phyloP scores from a whole-genome alignment of 768 basidiomycete species.

The Boletus insuetus region DNA sequence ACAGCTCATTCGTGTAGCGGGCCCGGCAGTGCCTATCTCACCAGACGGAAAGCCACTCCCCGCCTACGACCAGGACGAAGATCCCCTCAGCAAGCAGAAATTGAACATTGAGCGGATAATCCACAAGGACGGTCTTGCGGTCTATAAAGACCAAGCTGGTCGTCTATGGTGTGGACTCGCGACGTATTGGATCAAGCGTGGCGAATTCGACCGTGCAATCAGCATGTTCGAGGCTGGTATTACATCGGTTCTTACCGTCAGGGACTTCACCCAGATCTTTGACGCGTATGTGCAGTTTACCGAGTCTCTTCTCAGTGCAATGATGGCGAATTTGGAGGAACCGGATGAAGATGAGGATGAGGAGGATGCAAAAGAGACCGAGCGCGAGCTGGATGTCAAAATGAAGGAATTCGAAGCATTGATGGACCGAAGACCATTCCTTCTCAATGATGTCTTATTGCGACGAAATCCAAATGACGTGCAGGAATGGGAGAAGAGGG shows the following conservation, averaged over 20 bases:
- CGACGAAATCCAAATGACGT: constrained; percentile 96
- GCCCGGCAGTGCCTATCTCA: constrained; percentile 54
- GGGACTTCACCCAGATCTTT: constrained; percentile 98
- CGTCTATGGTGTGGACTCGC: constrained; percentile 94
- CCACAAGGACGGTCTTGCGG: constrained; percentile 75
- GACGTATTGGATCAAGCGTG: constrained; percentile 98
- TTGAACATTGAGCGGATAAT: constrained; percentile 89
- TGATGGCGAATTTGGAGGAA: constrained; percentile 84
- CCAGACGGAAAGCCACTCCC: constrained; percentile 48
- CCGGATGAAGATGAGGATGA: constrained; percentile 78
- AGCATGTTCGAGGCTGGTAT: constrained; percentile 87
- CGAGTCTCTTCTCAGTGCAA: constrained; percentile 81
- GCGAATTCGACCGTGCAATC: constrained; percentile 89
- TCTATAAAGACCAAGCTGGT: constrained; percentile 97
- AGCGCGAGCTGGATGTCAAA: constrained; percentile 77
- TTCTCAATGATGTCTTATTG: constrained; percentile 92
- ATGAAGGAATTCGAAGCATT: constrained; percentile 94
- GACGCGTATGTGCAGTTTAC: constrained; percentile 95
- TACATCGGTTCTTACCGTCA: constrained; percentile 80
- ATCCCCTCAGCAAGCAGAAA: constrained; percentile 63
- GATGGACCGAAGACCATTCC: constrained; percentile 93
- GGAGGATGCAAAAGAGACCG: constrained; percentile 71
- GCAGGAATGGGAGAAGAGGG: constrained; percentile 98
- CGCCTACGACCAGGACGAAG: constrained; percentile 78
- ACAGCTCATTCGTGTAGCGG: constrained; percentile 68